Percentiles rank a stretch among this genome's conserved stretches.
Conservation (phyloP, 306 rosid genomes). For the Cucurbita moschata region DNA sequence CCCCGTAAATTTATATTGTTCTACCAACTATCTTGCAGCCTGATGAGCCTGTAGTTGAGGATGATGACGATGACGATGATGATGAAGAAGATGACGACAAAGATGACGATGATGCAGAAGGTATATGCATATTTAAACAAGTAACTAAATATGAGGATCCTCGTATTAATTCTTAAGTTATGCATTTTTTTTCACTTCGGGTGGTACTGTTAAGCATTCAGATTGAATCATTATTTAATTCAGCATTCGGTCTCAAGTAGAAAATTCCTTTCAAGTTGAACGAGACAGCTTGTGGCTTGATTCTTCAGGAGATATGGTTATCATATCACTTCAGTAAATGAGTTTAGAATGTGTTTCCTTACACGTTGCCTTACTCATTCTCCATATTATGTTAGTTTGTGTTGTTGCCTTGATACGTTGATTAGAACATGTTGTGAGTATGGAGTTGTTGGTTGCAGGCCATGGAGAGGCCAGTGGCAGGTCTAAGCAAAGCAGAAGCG, state of each 20-base stretch:
- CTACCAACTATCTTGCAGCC: conserved; percentile 18
- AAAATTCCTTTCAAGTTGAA: background rate
- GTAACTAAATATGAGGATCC: background rate
- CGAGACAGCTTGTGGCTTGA: background rate
- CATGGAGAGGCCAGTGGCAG: conserved; percentile 58
- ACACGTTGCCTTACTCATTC: background rate
- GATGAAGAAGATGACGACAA: conserved; percentile 65
- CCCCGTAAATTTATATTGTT: background rate
- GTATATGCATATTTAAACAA: conserved; percentile 19
- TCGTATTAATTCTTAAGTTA: background rate
- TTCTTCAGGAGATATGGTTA: background rate
- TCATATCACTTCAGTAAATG: background rate
- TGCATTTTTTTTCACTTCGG: background rate
- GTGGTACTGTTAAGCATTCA: background rate
- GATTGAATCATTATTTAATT: background rate
- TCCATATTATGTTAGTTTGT: background rate
- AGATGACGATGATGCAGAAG: conserved; percentile 48
- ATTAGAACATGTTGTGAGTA: background rate
- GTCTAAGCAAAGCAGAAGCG: conserved; percentile 85
- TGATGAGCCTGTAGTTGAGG: conserved; percentile 73
- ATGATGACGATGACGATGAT: conserved; percentile 50
- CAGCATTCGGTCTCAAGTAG: background rate
- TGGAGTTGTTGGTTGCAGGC: conserved; percentile 1
- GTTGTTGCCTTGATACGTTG: background rate
- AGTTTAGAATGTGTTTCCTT: background rate